Evolutionary conservation across 2,329 filamentous ascomycete species (phyloP).

Genomic region (Aaosphaeria arxii): DNA sequence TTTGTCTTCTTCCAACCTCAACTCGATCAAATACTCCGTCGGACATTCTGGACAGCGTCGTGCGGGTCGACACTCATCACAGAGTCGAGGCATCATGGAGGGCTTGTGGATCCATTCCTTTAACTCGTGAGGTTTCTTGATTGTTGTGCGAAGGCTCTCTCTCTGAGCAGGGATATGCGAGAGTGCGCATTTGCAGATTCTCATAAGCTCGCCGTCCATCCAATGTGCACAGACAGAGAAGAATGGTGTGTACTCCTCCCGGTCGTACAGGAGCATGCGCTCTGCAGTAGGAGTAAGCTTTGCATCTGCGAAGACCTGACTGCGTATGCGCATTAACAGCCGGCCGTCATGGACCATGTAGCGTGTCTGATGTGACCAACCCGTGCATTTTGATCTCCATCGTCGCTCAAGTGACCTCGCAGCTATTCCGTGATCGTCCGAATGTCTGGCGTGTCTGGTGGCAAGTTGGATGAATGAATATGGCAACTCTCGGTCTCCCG

Average conservation of each 20-base stretch:
- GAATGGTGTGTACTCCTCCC: constrained; percentile 60
- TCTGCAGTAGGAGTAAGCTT: constrained; percentile 51
- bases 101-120: constrained; percentile 3
- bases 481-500: constrained; percentile 50
- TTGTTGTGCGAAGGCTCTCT: constrained; percentile 42
- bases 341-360: constrained; percentile 54
- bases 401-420: constrained; percentile 44
- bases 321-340: constrained; percentile 58
- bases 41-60: constrained; percentile 61
- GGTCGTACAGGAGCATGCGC: constrained; percentile 57
- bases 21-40: constrained; percentile 60
- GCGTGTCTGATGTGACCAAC: constrained; percentile 56
- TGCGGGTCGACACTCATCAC: constrained; percentile 56
- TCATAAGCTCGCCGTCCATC: constrained; percentile 59
- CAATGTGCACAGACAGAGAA: constrained; percentile 63
- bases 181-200: constrained; percentile 60
- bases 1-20: constrained; percentile 58
- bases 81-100: constrained; percentile 50
- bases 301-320: constrained; percentile 49
- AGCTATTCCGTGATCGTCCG: neutral
- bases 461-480: constrained; percentile 56
- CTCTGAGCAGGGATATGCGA: constrained; percentile 53
- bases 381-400: constrained; percentile 50
- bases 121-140: constrained; percentile 30
- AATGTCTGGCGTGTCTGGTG: constrained; percentile 29